Evolutionary conservation across 805 yeast genomes (phyloP), one percentile per base, ranked within the genome.

Genomic region (Blastobotrys attinorum): DNA sequence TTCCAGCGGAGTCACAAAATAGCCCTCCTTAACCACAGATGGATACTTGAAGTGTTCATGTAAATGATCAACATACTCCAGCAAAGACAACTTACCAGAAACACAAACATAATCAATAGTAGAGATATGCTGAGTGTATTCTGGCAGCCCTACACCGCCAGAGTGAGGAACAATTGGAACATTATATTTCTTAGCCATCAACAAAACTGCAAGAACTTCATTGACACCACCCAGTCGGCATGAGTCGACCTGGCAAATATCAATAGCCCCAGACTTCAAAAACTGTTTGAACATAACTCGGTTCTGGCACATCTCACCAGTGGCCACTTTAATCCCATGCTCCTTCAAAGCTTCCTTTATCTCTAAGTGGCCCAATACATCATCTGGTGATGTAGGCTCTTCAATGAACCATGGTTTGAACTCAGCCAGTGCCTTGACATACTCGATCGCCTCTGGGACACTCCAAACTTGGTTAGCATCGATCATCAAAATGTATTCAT

Each of bases 391-490:
- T 13, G 66, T 61, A 16, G 66, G 66, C 49, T 61, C 66, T 43
- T 61, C 66, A 45, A 61, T 61, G 40, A 61, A 61, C 59, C 59
- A 59, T 5, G 65, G 66, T 56, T 57, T 59, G 50, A 42, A 61
- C 35, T 54, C 59, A 13, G 53, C 52, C 22, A 61, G 51, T 32
- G 56, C 45, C 46, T 52, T 49, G 53, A 61, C 60, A 47, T 55
- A 57, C 17, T 56, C 62, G 44, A 61, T 58, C 25, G 66, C 66
- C 36, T 59, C 61, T 11, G 65, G 65, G 17, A 61, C 66, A 5
- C 58, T 50, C 66, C 66, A 61, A 29, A 61, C 63, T 47, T 61
- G 66, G 46, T 61, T 61, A 32, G 66, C 66, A 40, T 61, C 66
- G 23, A 61, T 57, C 66, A 61, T 61, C 32, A 61, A 43, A 18